Conservation (phyloP, 305 asterid genomes). For the Stenogyne calaminthoides region DNA sequence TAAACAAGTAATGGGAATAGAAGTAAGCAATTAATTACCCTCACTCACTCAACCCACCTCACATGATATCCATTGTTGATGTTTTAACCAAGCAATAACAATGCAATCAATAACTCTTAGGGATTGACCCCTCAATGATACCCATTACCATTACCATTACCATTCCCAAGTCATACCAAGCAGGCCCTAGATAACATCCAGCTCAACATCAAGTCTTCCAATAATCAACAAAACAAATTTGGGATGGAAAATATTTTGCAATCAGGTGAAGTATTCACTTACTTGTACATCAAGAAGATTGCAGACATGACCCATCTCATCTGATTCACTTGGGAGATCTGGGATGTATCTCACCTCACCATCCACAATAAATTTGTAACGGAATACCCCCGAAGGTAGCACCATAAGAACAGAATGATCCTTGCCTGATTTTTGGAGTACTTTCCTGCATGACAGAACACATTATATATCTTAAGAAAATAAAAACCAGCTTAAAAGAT, state of each 20-base stretch:
- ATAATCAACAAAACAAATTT: not conserved
- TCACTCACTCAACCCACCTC: no score
- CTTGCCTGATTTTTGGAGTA: constrained; percentile 82
- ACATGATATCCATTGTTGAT: no score
- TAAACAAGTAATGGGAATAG: no score
- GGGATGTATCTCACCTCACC: constrained; percentile 69
- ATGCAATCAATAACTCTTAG: no score
- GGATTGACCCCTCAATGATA: no score
- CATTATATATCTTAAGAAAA: constrained; percentile 7
- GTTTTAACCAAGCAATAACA: no score
- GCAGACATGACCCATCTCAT: constrained; percentile 56
- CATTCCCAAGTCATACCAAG: no score
- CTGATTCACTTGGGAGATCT: constrained; percentile 75
- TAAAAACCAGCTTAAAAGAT: constrained; percentile 11
- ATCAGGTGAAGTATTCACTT: constrained; percentile 37
- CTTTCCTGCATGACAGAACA: constrained; percentile 54
- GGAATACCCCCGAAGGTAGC: constrained; percentile 75
- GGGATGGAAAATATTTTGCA: not conserved
- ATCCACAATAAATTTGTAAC: constrained; percentile 78
- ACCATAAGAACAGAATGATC: constrained; percentile 83
- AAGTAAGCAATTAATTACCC: no score
- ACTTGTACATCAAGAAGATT: constrained; percentile 86
- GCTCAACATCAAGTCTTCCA: not conserved
- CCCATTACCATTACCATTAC: no score
- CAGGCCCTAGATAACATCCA: not conserved